A percentile compares a stretch with the other conserved stretches of the same genome.
phyloP scores from a whole-genome alignment of 2,329 filamentous ascomycete species.

The Beauveria asiatica region DNA sequence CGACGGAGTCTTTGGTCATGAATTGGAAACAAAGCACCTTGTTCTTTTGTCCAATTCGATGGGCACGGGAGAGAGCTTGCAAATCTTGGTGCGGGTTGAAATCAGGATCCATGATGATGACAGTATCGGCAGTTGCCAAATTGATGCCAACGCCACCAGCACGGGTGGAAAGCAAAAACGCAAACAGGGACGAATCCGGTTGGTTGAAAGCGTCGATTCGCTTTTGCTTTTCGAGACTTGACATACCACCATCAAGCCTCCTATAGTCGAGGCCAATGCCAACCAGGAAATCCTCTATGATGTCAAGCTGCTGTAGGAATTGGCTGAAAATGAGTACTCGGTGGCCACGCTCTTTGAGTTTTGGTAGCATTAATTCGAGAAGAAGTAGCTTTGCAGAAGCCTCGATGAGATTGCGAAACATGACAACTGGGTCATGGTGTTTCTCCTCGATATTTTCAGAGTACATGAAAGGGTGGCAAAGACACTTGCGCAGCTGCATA shows the following conservation, averaged over 20 bases:
- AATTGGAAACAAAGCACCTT: constrained; percentile 94
- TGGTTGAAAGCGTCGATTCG: constrained; percentile 91
- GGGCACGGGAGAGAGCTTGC: constrained; percentile 86
- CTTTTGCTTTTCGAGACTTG: constrained; percentile 81
- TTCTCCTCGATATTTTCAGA: constrained; percentile 83
- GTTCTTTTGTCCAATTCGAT: constrained; percentile 92
- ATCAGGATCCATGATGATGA: constrained; percentile 94
- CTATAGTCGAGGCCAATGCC: constrained; percentile 65
- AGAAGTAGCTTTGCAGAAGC: constrained; percentile 85
- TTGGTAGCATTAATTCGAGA: constrained; percentile 77
- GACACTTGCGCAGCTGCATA: constrained; percentile 87
- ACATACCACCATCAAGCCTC: constrained; percentile 78
- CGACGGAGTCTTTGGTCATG: constrained; percentile 78
- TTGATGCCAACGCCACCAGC: constrained; percentile 97
- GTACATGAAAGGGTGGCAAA: constrained; percentile 96
- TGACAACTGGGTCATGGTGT: constrained; percentile 48
- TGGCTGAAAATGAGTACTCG: constrained; percentile 94
- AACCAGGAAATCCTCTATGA: constrained; percentile 84
- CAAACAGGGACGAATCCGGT: constrained; percentile 72
- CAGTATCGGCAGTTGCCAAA: constrained; percentile 89
- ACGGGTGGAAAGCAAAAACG: constrained; percentile 85
- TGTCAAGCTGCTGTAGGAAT: constrained; percentile 79
- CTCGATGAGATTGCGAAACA: constrained; percentile 77
- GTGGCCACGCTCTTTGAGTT: constrained; percentile 75
- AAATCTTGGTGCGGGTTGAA: constrained; percentile 98